Conservation (phyloP, 2,329 filamentous ascomycete species). For the Hortaea werneckii region DNA sequence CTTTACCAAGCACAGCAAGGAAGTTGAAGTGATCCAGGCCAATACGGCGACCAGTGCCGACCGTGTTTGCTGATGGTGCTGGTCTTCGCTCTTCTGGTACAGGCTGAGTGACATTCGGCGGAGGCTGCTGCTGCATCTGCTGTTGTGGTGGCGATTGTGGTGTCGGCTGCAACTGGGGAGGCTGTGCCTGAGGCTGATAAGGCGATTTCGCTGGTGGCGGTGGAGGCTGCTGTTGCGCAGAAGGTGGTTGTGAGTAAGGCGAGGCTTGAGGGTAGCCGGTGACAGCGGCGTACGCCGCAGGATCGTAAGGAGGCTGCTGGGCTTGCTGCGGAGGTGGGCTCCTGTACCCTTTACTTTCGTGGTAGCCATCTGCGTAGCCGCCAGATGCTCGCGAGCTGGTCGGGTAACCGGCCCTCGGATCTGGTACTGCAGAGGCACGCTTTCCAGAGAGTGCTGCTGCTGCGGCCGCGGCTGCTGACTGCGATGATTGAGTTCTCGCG, state of each 20-base stretch:
- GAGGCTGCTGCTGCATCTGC: constrained; percentile 20
- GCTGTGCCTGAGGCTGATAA: constrained; percentile 39
- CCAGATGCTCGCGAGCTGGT: constrained; percentile 27
- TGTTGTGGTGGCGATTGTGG: constrained; percentile 32
- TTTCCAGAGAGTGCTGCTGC: constrained; percentile 31
- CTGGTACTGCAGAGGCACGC: constrained; percentile 30
- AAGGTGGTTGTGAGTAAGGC: constrained; percentile 32
- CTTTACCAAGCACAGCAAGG: constrained; percentile 92
- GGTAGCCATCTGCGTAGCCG: constrained; percentile 26
- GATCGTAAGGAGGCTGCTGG: constrained; percentile 59
- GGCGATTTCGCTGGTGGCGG: constrained; percentile 40
- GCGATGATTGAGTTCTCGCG: constrained; percentile 40
- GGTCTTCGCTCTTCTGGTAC: constrained; percentile 41
- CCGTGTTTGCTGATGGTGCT: constrained; percentile 56
- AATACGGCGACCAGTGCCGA: constrained; percentile 71
- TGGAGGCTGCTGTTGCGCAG: constrained; percentile 40
- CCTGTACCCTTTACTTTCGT: constrained; percentile 14
- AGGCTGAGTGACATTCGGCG: constrained; percentile 20
- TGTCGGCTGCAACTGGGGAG: constrained; percentile 31
- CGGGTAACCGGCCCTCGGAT: constrained; percentile 31
- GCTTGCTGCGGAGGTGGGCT: constrained; percentile 24
- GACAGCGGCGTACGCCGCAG: constrained; percentile 57
- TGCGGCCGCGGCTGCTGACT: constrained; percentile 35
- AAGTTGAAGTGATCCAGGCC: constrained; percentile 99
- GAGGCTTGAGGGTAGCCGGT: constrained; percentile 15